Evolutionary conservation across 2,329 filamentous ascomycete species (phyloP), one percentile per base, ranked within the genome.

Genomic region (Raffaelea arxii): DNA sequence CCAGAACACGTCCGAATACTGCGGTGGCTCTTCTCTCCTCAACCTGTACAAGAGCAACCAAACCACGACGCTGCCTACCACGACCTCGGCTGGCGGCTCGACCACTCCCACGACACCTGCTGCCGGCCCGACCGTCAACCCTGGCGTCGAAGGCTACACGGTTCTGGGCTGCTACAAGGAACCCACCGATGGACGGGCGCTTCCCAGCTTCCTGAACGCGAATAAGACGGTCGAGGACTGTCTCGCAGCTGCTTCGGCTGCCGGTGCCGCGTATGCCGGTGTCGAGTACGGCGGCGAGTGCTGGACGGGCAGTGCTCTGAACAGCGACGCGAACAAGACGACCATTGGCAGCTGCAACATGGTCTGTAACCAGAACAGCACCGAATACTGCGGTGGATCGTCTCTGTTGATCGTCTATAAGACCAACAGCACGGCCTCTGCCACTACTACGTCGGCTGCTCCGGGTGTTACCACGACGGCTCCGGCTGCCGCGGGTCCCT

Each of bases 121-220:
- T 1, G 45, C 51, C 2, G 55, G 47, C 2, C 62, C 62, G 1
- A 48, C 50, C 10, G 59, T 62, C 3, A 69, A 69, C 46, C 56
- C 60, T 18, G 58, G 52, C 14, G 55, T 61, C 6, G 53, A 50
- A 41, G 53, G 53, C 12, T 66, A 59, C 45, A 41, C 35, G 3
- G 56, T 56, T 44, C 50, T 59, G 7, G 64, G 64, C 7, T 65
- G 64, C 45, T 65, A 63, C 45, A 53, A 53, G 6, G 56, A 58
- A 44, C 46, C 46, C 1, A 49, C 52, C 1, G 41, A 43, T 19
- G 30, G 35, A 3, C 49, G 56, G 2, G 53, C 56, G 1, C 47
- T 58, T n/a, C 39, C 49, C 4, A 49, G 52, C 46, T 7, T 32
- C 41, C 19, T 37, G 42, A 25, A 40, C 41, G 21, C 41, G 11